Evolutionary conservation across 1,139 yeast species (phyloP).

Genomic region (Blastobotrys arbuscula): DNA sequence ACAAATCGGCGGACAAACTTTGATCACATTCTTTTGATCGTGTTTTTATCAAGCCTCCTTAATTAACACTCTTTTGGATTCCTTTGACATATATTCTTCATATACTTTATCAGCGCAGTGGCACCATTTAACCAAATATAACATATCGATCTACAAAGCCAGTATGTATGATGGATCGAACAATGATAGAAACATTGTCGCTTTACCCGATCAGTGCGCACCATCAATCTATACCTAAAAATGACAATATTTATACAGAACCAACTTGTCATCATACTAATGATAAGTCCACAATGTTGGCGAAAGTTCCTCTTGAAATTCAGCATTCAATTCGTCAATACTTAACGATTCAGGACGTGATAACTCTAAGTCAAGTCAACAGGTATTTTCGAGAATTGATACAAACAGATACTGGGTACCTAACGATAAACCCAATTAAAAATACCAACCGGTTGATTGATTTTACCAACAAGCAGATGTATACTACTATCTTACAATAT

Average conservation of each 20-base stretch:
- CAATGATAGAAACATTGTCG: slow-evolving; percentile 5
- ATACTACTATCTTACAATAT: not conserved
- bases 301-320: slow-evolving; percentile 3
- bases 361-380: slow-evolving; percentile 3
- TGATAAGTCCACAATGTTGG: not conserved
- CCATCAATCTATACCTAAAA: not conserved
- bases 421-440: not conserved
- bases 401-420: slow-evolving; percentile 1
- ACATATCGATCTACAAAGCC: not conserved
- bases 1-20: not conserved
- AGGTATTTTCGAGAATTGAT: not conserved
- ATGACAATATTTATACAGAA: not conserved
- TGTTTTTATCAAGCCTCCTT: not conserved
- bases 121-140: too few species aligned
- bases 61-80: not conserved
- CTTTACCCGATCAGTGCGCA: slow-evolving; percentile 6
- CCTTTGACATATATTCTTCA: not conserved
- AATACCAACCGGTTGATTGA: slow-evolving; percentile 5
- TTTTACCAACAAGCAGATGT: not conserved
- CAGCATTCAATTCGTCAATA: slow-evolving; percentile 8
- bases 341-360: not conserved
- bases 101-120: not conserved
- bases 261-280: not conserved
- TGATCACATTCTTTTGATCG: not conserved
- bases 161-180: not conserved